Evolutionary conservation across 2,329 filamentous ascomycete species (phyloP).

Genomic region (Byssochlamys sp.): DNA sequence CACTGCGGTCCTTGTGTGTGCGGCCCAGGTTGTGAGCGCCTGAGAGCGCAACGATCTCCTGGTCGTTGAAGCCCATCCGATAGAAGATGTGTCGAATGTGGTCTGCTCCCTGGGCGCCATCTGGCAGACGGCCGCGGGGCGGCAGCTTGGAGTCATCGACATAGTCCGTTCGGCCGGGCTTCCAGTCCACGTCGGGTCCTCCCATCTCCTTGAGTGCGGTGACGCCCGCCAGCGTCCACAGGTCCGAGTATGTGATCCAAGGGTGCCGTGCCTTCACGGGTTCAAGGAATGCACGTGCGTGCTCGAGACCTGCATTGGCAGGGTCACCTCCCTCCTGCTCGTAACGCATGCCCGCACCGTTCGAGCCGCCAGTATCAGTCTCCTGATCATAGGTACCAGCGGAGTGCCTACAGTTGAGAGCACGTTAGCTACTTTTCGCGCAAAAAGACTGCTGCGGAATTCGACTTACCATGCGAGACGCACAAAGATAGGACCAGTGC

Average conservation of each 20-base stretch:
- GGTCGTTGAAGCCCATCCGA: constrained; percentile 52
- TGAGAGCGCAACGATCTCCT: constrained; percentile 49
- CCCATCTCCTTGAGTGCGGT: constrained; percentile 53
- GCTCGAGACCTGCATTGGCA: constrained; percentile 55
- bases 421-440: constrained; percentile 3
- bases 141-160: constrained; percentile 53
- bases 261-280: constrained; percentile 50
- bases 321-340: constrained; percentile 56
- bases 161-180: constrained; percentile 51
- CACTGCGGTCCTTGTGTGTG: constrained; percentile 47
- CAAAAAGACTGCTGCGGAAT: not conserved
- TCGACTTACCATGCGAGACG: constrained; percentile 50
- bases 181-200: constrained; percentile 49
- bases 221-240: constrained; percentile 55
- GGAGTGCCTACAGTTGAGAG: constrained; percentile 42
- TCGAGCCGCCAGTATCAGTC: constrained; percentile 54
- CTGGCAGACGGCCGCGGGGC: constrained; percentile 48
- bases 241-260: constrained; percentile 57
- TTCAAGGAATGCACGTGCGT: constrained; percentile 55
- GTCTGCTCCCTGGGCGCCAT: constrained; percentile 45
- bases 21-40: constrained; percentile 50
- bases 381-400: constrained; percentile 52
- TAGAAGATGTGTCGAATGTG: constrained; percentile 50
- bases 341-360: constrained; percentile 58
- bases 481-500: constrained; percentile 54